Conservation (phyloP, 2,329 filamentous ascomycete species). For the Pseudopithomyces maydicus region DNA sequence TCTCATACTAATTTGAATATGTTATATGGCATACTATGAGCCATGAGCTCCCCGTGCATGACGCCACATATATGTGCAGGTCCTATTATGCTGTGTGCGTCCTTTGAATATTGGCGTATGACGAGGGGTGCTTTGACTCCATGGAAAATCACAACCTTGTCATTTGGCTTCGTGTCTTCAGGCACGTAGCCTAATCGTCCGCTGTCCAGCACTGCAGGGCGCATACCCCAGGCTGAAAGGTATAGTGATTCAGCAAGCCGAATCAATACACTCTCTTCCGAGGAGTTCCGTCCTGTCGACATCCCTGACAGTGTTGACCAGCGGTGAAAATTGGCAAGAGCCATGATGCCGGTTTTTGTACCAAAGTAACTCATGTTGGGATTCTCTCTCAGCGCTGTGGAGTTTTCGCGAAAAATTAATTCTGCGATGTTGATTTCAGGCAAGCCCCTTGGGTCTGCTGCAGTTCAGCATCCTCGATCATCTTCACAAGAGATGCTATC, state of each 20-base stretch:
- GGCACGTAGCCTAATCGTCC: background rate
- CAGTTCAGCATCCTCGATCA: background rate
- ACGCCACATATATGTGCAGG: conserved; percentile 4
- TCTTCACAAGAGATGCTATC: background rate
- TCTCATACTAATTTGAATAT: background rate
- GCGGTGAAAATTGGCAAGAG: conserved; percentile 1
- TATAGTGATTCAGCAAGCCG: conserved; percentile 3
- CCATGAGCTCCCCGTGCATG: conserved; percentile 3
- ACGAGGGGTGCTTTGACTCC: conserved; percentile 5
- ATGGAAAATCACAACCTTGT: conserved; percentile 4
- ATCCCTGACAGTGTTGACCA: background rate
- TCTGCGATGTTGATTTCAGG: background rate
- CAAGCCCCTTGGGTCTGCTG: background rate
- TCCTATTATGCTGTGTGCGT: conserved; percentile 2
- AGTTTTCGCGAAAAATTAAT: background rate
- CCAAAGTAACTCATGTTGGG: background rate
- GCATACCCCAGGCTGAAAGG: conserved; percentile 8
- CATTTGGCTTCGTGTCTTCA: conserved; percentile 1
- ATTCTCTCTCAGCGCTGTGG: background rate
- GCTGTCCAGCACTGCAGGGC: background rate
- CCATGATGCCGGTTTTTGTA: background rate
- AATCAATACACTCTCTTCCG: background rate
- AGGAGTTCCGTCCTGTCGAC: background rate
- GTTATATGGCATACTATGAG: background rate
- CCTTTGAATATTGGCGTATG: background rate